These are phyloP conservation scores for Hypholoma sublateritium DNA, from an alignment of 768 basidiomycete genomes.

Conservation along the genomic window DNA sequence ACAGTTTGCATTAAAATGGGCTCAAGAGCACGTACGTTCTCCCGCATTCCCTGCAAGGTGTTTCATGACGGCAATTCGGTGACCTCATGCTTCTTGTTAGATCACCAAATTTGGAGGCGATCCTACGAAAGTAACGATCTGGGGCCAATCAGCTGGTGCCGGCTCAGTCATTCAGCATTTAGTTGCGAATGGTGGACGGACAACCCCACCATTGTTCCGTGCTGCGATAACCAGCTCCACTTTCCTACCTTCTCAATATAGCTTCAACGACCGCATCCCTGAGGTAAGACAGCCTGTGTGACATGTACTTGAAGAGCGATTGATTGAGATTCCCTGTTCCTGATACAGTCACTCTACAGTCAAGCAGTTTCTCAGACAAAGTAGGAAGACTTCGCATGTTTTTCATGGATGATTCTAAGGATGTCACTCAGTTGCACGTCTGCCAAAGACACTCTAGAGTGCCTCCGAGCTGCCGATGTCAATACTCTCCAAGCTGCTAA, in stretches of 20 bases:
- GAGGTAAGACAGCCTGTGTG: conserved; percentile 25
- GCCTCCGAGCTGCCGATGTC: conserved; percentile 37
- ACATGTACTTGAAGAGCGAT: background rate
- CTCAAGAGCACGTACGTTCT: conserved; percentile 37
- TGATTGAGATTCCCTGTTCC: too few relatives aligned
- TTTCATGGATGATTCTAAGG: too few relatives aligned
- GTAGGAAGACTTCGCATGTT: background rate
- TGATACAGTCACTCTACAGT: conserved; percentile 21
- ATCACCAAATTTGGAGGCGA: conserved; percentile 42
- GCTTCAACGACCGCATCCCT: conserved; percentile 40
- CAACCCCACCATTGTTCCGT: conserved; percentile 42
- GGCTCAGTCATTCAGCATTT: conserved; percentile 53
- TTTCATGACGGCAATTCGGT: background rate
- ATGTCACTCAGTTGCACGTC: conserved; percentile 31
- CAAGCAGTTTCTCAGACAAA: conserved; percentile 6
- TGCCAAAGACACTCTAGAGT: conserved; percentile 32
- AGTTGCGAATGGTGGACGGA: conserved; percentile 45
- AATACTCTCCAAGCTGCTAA: conserved; percentile 34
- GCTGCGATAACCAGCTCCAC: conserved; percentile 46
- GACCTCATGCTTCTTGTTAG: conserved; percentile 17
- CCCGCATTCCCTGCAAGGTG: too few relatives aligned
- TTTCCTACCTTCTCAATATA: conserved; percentile 46
- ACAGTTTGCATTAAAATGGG: conserved; percentile 42
- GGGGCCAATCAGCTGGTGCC: conserved; percentile 46
- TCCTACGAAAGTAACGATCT: conserved; percentile 37